Conservation (phyloP, 2,329 filamentous ascomycete species). For the Aciculosporium take region DNA sequence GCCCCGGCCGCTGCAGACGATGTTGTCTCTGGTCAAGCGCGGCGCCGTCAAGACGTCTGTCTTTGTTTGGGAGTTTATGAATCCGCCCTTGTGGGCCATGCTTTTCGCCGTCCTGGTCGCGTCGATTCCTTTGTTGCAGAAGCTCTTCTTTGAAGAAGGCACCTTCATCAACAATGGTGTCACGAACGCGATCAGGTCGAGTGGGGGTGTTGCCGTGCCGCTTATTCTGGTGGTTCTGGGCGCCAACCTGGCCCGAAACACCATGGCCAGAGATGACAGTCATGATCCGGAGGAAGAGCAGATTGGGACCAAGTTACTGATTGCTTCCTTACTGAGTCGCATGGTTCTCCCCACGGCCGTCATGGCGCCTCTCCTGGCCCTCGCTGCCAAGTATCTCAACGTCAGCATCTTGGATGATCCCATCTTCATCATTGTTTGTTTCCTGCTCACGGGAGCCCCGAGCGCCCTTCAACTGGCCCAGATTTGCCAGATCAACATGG, state of each 20-base stretch:
- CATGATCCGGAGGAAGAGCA: conserved; percentile 55
- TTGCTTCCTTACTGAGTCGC: conserved; percentile 72
- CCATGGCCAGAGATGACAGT: conserved; percentile 51
- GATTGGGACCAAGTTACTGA: conserved; percentile 61
- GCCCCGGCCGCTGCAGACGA: conserved; percentile 26
- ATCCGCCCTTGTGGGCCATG: conserved; percentile 97
- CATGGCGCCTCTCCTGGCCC: conserved; percentile 79
- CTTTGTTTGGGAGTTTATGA: conserved; percentile 90
- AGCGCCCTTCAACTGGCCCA: conserved; percentile 89
- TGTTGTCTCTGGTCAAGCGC: conserved; percentile 16
- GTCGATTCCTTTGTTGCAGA: conserved; percentile 69
- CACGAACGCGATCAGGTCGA: conserved; percentile 72
- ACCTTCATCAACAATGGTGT: conserved; percentile 89
- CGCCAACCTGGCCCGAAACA: conserved; percentile 87
- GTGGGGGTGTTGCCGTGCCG: conserved; percentile 81
- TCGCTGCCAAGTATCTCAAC: conserved; percentile 79
- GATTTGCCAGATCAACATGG: conserved; percentile 95
- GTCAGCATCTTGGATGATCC: conserved; percentile 93
- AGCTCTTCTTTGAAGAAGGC: conserved; percentile 74
- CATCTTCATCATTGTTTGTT: conserved; percentile 96
- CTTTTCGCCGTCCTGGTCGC: conserved; percentile 79
- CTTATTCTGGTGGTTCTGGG: conserved; percentile 91
- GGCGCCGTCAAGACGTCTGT: conserved; percentile 34
- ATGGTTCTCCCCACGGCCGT: conserved; percentile 86
- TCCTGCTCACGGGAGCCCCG: conserved; percentile 85